Conservation (phyloP, 176 grass and related monocot species). For the bread wheat (Triticum aestivum) region DNA sequence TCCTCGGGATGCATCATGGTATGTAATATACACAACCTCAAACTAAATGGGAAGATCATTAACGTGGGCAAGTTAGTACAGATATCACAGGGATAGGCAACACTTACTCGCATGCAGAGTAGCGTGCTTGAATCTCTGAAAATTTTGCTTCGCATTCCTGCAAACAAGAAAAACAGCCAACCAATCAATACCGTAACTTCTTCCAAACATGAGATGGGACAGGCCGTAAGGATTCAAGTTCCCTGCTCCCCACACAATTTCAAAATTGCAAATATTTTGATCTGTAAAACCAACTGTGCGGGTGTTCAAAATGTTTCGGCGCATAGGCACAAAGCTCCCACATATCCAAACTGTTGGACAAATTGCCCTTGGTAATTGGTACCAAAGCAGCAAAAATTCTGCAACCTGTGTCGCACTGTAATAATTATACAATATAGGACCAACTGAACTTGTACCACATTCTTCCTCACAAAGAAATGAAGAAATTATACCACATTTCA, state of each 20-base stretch:
- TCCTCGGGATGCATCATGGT: slow-evolving; percentile 8
- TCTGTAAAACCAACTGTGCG: slow-evolving; percentile 1
- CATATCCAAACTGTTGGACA: neutral
- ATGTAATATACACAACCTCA: neutral
- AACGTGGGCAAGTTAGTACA: neutral
- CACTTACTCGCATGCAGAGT: slow-evolving; percentile 76
- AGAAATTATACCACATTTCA: neutral
- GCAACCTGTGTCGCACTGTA: neutral
- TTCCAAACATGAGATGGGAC: slow-evolving; percentile 8
- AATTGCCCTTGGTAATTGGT: neutral
- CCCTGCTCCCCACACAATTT: neutral
- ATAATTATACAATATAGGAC: neutral
- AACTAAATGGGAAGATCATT: slow-evolving; percentile 12
- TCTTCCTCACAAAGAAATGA: neutral
- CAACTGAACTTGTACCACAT: neutral
- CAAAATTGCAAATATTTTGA: slow-evolving; percentile 12
- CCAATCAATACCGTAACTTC: slow-evolving; percentile 12
- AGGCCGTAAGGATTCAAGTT: neutral
- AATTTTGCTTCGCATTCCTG: slow-evolving; percentile 91
- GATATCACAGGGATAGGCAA: slow-evolving; percentile 17
- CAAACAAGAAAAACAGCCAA: slow-evolving; percentile 24
- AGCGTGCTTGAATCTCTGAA: slow-evolving; percentile 69
- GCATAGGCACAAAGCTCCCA: neutral
- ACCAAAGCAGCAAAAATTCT: slow-evolving; percentile 3
- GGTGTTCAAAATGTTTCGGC: neutral